phyloP scores from a whole-genome alignment of 2,329 filamentous ascomycete genomes.

The Periglandula ipomoeae region DNA sequence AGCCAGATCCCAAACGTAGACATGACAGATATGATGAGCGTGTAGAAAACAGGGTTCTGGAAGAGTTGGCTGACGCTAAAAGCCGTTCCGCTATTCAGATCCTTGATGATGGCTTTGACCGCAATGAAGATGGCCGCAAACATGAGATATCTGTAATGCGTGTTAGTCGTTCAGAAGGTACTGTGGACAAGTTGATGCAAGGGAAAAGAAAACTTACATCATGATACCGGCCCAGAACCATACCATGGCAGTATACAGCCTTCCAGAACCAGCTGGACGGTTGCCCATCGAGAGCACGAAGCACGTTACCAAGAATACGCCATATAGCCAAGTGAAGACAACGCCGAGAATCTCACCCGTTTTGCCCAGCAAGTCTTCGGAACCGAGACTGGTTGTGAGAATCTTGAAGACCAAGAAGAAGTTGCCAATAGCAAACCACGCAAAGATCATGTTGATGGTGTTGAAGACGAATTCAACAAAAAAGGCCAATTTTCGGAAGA shows the following conservation, averaged over 20 bases:
- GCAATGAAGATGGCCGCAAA: conserved; percentile 95
- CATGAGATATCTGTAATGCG: conserved; percentile 60
- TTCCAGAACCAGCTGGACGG: conserved; percentile 85
- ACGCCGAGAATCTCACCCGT: conserved; percentile 75
- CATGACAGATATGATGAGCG: conserved; percentile 81
- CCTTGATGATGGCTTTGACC: conserved; percentile 69
- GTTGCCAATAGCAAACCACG: conserved; percentile 97
- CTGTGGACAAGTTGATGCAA: neutral
- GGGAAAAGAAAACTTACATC: conserved; percentile 49
- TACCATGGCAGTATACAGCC: conserved; percentile 94
- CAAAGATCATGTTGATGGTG: conserved; percentile 93
- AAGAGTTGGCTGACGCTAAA: conserved; percentile 70
- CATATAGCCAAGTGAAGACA: conserved; percentile 93
- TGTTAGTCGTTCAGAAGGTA: neutral
- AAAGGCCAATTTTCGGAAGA: conserved; percentile 81
- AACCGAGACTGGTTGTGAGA: conserved; percentile 75
- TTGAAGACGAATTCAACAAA: conserved; percentile 91
- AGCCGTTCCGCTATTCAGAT: conserved; percentile 49
- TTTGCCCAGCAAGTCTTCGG: conserved; percentile 58
- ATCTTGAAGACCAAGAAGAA: conserved; percentile 99
- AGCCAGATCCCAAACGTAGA: conserved; percentile 94
- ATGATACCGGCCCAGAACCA: conserved; percentile 97
- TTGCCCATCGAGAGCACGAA: conserved; percentile 94
- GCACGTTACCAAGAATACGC: conserved; percentile 83
- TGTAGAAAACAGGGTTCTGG: conserved; percentile 83